Conservation (phyloP, 108 stramenopile genomes). For the Nitzschia inconspicua region DNA sequence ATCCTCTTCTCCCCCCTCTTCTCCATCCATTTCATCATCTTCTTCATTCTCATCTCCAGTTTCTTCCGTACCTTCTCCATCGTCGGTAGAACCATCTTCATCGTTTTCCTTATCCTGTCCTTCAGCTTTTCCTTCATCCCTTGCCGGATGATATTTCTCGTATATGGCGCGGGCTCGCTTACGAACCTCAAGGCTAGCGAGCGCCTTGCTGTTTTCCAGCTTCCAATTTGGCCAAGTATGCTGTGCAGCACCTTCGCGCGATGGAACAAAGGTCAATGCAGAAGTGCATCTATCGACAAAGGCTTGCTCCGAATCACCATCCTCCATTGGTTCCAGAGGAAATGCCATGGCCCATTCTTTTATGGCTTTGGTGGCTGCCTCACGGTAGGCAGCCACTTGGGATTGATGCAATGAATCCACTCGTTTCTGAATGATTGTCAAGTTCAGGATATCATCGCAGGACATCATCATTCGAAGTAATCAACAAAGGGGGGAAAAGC, state of each 20-base stretch:
- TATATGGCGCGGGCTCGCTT: conserved; percentile 17
- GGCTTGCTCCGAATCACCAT: conserved; percentile 19
- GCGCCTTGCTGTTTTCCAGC: conserved; percentile 7
- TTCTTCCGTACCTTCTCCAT: neutral
- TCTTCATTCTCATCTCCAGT: conserved; percentile 2
- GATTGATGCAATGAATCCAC: conserved; percentile 31
- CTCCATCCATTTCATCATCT: conserved; percentile 1
- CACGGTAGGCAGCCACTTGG: conserved; percentile 25
- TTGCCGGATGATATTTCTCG: conserved; percentile 25
- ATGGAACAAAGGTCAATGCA: neutral
- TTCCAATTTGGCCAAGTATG: conserved; percentile 15
- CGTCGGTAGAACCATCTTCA: conserved; percentile 7
- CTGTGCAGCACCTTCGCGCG: neutral
- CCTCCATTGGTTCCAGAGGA: conserved; percentile 36
- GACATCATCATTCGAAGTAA: too few species aligned
- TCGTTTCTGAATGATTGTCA: conserved; percentile 29
- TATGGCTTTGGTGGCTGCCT: conserved; percentile 21
- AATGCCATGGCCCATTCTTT: conserved; percentile 16
- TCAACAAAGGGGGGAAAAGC: too few species aligned
- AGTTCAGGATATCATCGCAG: too few species aligned
- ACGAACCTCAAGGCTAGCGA: conserved; percentile 15
- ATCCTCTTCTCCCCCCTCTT: conserved; percentile 15
- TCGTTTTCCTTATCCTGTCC: conserved; percentile 3
- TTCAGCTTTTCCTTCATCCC: neutral
- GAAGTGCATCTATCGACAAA: conserved; percentile 27